Percentiles rank a stretch among this genome's conserved stretches.
Conservation (phyloP, 306 rosid genomes). For the Cyamopsis tetragonoloba region DNA sequence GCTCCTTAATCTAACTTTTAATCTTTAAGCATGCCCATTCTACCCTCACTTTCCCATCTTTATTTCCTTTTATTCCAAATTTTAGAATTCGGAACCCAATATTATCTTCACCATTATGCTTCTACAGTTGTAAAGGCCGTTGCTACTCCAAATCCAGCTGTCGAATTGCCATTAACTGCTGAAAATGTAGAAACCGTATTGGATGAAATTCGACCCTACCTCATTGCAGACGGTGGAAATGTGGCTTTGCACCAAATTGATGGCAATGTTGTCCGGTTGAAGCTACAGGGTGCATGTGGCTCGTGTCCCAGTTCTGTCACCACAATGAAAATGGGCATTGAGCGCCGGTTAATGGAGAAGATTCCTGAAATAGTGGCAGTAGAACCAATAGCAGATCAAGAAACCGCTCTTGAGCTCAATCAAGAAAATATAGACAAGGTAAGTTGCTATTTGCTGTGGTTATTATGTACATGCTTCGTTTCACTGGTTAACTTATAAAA, state of each 20-base stretch:
- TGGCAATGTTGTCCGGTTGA: constrained; percentile 85
- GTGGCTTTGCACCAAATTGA: constrained; percentile 91
- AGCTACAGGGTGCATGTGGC: constrained; percentile 98
- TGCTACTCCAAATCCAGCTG: constrained; percentile 69
- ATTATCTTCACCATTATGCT: constrained; percentile 16
- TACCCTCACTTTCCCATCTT: too few relatives aligned
- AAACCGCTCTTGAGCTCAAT: constrained; percentile 83
- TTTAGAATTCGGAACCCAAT: background rate
- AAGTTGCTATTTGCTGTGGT: constrained; percentile 7
- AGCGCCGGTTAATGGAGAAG: constrained; percentile 89
- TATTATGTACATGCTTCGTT: background rate
- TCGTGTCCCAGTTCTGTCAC: constrained; percentile 91
- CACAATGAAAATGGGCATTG: constrained; percentile 97
- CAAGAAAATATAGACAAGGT: constrained; percentile 91
- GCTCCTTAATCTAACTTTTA: background rate
- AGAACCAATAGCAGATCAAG: constrained; percentile 78
- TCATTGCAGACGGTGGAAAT: constrained; percentile 85
- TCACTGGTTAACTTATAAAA: background rate
- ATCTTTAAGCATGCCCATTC: background rate
- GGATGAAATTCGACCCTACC: constrained; percentile 86
- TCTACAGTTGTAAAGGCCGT: constrained; percentile 64
- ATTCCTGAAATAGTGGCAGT: constrained; percentile 93
- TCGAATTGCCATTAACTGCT: constrained; percentile 81
- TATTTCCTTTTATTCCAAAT: background rate
- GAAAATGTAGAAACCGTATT: constrained; percentile 73